These are phyloP conservation scores for Sclerotinia trifoliorum DNA, from an alignment of 2,329 filamentous ascomycete genomes.

Conservation along the genomic window DNA sequence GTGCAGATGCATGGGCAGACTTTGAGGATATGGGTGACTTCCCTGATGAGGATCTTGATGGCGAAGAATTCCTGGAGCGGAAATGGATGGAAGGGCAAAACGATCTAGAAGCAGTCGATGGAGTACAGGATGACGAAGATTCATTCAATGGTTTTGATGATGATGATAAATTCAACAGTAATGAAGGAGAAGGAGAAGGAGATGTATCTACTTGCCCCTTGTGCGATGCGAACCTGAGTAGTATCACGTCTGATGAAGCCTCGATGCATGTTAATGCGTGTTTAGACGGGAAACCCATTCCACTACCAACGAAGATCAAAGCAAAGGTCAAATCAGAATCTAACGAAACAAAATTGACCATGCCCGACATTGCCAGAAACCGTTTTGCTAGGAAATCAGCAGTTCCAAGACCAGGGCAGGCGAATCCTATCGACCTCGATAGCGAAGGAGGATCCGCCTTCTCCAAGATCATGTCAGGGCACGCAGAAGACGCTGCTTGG, in stretches of 20 bases:
- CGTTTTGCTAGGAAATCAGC: constrained; percentile 63
- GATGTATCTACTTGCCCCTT: constrained; percentile 64
- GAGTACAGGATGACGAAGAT: constrained; percentile 38
- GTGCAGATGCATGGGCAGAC: constrained; percentile 50
- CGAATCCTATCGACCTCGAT: constrained; percentile 67
- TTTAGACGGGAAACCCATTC: constrained; percentile 75
- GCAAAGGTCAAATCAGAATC: constrained; percentile 28
- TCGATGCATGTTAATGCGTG: constrained; percentile 90
- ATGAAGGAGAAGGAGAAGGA: constrained; percentile 27
- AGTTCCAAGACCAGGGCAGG: constrained; percentile 74
- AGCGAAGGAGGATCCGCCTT: constrained; percentile 68
- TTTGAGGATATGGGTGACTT: constrained; percentile 63
- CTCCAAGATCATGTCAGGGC: constrained; percentile 86
- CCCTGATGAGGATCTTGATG: constrained; percentile 45
- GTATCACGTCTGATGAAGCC: constrained; percentile 63
- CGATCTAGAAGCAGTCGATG: constrained; percentile 59
- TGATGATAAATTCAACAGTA: constrained; percentile 21
- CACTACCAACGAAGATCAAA: constrained; percentile 46
- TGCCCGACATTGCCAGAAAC: constrained; percentile 33
- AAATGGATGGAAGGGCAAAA: constrained; percentile 76
- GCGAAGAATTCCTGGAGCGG: constrained; percentile 65
- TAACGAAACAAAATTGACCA: constrained; percentile 32
- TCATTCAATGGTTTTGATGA: constrained; percentile 32
- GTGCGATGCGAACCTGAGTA: constrained; percentile 64
- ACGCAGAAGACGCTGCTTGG: constrained; percentile 90